phyloP scores from a whole-genome alignment of 2,329 filamentous ascomycete genomes.

The Talaromyces sp. region DNA sequence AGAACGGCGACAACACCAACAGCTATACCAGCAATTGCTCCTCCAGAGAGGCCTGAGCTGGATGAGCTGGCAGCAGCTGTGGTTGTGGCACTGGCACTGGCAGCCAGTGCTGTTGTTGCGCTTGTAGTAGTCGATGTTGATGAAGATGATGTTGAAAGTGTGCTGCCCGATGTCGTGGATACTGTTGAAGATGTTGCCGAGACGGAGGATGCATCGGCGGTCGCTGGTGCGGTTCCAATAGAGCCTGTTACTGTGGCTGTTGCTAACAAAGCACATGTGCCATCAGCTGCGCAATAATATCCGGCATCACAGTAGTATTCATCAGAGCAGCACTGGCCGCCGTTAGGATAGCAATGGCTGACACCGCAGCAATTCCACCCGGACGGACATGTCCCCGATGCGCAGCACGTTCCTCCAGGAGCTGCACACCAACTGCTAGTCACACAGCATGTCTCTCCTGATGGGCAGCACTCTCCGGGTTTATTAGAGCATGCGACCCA shows the following conservation, averaged over 20 bases:
- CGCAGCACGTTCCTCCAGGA: not conserved
- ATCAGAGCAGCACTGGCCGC: conserved; percentile 1
- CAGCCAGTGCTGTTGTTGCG: not conserved
- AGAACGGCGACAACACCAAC: not conserved
- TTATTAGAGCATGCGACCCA: not conserved
- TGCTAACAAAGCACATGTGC: not conserved
- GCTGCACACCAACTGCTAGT: conserved; percentile 1
- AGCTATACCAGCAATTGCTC: conserved; percentile 1
- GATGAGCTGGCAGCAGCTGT: not conserved
- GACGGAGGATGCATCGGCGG: not conserved
- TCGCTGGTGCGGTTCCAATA: not conserved
- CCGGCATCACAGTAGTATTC: conserved; percentile 3
- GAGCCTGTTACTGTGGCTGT: not conserved
- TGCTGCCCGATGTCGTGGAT: not conserved
- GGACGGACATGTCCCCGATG: not conserved
- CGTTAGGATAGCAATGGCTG: conserved; percentile 2
- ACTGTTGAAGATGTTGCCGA: not conserved
- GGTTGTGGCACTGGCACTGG: not conserved
- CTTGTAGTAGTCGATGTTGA: not conserved
- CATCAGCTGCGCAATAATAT: conserved; percentile 1
- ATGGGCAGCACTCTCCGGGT: not conserved
- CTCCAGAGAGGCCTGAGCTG: not conserved
- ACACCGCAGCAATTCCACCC: conserved; percentile 3
- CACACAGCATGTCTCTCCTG: conserved; percentile 1
- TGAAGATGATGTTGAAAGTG: not conserved